Percentiles rank a stretch among this genome's conserved stretches.
phyloP scores from a whole-genome alignment of 2,329 filamentous ascomycete genomes.

The Epichloe elymi region DNA sequence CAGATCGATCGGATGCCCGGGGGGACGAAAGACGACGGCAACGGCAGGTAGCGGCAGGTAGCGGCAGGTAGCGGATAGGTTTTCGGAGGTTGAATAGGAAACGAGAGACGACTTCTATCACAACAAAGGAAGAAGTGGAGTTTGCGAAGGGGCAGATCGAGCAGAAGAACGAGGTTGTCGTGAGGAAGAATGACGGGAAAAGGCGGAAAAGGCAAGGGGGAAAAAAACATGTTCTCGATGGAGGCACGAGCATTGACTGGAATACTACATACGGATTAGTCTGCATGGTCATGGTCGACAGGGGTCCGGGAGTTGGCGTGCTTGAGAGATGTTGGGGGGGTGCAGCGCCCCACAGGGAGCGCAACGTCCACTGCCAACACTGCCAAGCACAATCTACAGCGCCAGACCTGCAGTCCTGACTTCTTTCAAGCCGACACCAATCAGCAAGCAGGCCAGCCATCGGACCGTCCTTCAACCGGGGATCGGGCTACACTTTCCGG shows the following conservation, averaged over 20 bases:
- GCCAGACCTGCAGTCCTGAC: too few relatives aligned
- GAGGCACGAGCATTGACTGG: neutral
- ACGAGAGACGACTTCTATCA: slow-evolving; percentile 5
- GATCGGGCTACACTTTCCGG: too few relatives aligned
- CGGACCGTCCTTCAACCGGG: too few relatives aligned
- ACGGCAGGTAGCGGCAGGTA: too few relatives aligned
- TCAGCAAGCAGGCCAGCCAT: too few relatives aligned
- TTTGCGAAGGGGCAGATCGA: neutral
- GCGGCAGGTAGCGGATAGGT: neutral
- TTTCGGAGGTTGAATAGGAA: neutral
- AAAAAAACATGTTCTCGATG: neutral
- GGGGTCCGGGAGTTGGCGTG: neutral
- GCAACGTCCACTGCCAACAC: neutral
- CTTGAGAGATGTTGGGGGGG: neutral
- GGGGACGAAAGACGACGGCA: neutral
- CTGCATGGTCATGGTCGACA: neutral
- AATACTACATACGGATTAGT: neutral
- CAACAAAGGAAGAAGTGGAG: neutral
- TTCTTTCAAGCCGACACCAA: too few relatives aligned
- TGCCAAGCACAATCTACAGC: neutral
- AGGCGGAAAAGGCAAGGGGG: neutral
- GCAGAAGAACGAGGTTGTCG: neutral
- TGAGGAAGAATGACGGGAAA: neutral
- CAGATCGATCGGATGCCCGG: neutral
- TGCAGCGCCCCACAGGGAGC: neutral